Base-by-base conservation (phyloP, 257 asterid species). In the Ajuga chamaepitys region DNA sequence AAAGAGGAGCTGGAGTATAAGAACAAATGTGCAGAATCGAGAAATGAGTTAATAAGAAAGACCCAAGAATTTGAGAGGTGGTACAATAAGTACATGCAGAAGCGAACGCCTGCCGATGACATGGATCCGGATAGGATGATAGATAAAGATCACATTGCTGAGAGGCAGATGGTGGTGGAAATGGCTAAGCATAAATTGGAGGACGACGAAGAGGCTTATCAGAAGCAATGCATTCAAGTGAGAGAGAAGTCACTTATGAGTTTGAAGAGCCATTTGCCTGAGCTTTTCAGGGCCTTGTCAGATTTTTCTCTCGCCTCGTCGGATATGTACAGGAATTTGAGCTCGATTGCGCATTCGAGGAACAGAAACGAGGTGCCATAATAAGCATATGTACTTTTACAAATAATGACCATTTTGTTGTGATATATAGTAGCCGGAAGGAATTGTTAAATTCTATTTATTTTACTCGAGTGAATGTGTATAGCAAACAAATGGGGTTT, bases 231-330 rank as follows among this genome's bases (percentile, higher is more conserved):
- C 56, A 44, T 80, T 53, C 96, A 89, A 66, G 97, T 93, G 51
- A 82, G 98, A 66, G 86, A 85, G 58, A 89, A 89, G 72, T 83
- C 97, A 13, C 75, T 93, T 64, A 68, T 83, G 62, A 89, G 88
- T 46, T 74, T 92, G 65, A 92, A 81, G 71, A 85, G 77, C 82
- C 83, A 85, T 51, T 70, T 92, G 81, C 98, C 98, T 0, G 91
- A 84, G 59, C 85, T 93, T 21, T 89, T 93, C 13, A 66, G 77
- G 70, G 82, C 88, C 0, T 51, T 87, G 77, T 78, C 89, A 0
- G 91, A 83, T 51, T 89, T 84, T 72, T 87, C 98, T 8, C 86
- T 82, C 34, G 93, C 89, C 63, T 87, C 94, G 73, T 85, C 98
- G 34, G 95, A 85, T 42, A 93, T 89, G 97, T 87, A 87, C 62